phyloP scores from a whole-genome alignment of 2,329 filamentous ascomycete species.

The Tolypocladium ovalisporum region DNA sequence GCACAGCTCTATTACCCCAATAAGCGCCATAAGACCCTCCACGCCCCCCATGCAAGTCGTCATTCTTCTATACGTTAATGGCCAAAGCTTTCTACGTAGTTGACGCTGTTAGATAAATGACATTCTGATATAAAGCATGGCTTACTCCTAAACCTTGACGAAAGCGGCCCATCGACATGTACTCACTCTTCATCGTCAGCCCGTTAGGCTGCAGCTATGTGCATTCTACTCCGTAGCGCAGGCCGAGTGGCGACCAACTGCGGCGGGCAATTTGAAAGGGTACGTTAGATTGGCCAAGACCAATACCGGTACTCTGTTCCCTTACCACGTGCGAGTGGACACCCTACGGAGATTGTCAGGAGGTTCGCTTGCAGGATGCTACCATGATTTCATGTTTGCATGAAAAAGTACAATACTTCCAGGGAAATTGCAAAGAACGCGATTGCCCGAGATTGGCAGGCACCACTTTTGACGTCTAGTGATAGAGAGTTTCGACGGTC shows the following conservation, averaged over 20 bases:
- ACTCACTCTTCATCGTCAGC: neutral
- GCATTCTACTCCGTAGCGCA: neutral
- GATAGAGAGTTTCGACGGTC: neutral
- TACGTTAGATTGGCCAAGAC: neutral
- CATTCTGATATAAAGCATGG: too few species aligned
- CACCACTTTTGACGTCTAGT: neutral
- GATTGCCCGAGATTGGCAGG: neutral
- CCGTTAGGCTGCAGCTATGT: neutral
- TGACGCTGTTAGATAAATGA: too few species aligned
- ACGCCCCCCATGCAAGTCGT: neutral
- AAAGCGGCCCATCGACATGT: neutral
- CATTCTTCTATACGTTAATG: neutral
- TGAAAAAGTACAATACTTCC: neutral
- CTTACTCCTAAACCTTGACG: too few species aligned
- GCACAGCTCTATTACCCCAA: neutral
- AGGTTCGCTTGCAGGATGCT: neutral
- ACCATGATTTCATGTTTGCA: too few species aligned
- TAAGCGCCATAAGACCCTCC: neutral
- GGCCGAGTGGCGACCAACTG: neutral
- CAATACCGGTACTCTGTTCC: neutral
- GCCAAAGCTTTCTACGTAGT: too few species aligned
- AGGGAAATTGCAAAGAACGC: neutral
- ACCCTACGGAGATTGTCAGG: neutral
- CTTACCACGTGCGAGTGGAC: neutral
- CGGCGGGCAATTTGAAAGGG: neutral